Conservation (phyloP, 2,329 filamentous ascomycete species). For the Aspergillus hortae region DNA sequence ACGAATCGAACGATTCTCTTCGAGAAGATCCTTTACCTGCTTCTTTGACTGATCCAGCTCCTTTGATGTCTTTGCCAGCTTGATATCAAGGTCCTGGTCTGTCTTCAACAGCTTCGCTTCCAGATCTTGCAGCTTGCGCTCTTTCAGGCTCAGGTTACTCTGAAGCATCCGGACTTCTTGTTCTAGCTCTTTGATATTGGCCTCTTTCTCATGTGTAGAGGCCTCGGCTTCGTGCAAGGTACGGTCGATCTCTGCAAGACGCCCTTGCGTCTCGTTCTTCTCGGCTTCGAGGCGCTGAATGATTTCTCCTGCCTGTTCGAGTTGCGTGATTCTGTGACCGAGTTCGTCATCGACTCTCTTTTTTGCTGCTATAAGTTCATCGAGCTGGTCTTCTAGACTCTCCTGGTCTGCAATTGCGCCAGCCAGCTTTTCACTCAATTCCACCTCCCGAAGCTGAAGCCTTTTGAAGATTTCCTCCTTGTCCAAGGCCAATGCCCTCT, state of each 20-base stretch:
- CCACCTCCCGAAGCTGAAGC: constrained; percentile 84
- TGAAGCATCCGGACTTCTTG: constrained; percentile 89
- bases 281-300: constrained; percentile 84
- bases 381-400: constrained; percentile 86
- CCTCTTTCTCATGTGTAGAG: constrained; percentile 68
- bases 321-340: constrained; percentile 71
- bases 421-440: constrained; percentile 87
- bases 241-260: constrained; percentile 65
- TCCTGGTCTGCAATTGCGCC: constrained; percentile 94
- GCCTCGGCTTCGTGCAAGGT: constrained; percentile 68
- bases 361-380: constrained; percentile 82
- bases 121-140: constrained; percentile 82
- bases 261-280: constrained; percentile 69
- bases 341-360: constrained; percentile 83
- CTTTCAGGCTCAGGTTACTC: constrained; percentile 83
- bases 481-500: constrained; percentile 89
- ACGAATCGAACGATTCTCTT: constrained; percentile 78
- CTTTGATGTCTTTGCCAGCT: constrained; percentile 72
- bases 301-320: constrained; percentile 86
- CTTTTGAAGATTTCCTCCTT: constrained; percentile 99
- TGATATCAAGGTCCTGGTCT: constrained; percentile 85
- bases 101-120: constrained; percentile 78
- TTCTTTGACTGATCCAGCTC: constrained; percentile 71
- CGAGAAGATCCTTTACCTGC: constrained; percentile 70
- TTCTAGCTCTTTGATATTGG: constrained; percentile 70